Conservation (phyloP, 1,284 basidiomycete species). For the Naganishia sp. region DNA sequence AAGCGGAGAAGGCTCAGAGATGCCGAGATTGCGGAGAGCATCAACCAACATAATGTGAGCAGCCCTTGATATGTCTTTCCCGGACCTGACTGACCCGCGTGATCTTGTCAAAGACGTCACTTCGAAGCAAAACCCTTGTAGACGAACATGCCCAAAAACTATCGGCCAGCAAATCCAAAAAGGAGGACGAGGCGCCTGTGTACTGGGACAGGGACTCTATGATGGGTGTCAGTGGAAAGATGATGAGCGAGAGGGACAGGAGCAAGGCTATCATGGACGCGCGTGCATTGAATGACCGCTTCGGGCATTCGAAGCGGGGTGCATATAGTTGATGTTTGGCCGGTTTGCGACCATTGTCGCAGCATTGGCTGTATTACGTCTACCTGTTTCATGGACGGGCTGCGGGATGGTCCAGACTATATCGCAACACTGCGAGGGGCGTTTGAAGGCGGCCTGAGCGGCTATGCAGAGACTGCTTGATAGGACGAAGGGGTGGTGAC, state of each 20-base stretch:
- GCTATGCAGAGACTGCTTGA: too few species aligned
- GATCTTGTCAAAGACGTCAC: conserved; percentile 59
- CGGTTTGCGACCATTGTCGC: too few species aligned
- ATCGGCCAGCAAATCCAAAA: conserved; percentile 43
- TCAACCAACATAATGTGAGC: conserved; percentile 78
- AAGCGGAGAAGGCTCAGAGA: conserved; percentile 61
- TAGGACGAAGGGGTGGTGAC: background rate
- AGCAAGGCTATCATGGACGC: conserved; percentile 75
- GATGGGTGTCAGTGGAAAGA: conserved; percentile 76
- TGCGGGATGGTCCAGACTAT: too few species aligned
- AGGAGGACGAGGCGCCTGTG: conserved; percentile 60
- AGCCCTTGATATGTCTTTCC: background rate
- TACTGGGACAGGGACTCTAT: conserved; percentile 88
- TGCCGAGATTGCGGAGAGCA: conserved; percentile 65
- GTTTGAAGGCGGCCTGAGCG: too few species aligned
- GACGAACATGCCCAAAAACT: conserved; percentile 61
- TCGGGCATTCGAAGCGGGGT: conserved; percentile 60
- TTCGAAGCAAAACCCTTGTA: conserved; percentile 68
- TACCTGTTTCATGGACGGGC: too few species aligned
- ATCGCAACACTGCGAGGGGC: too few species aligned
- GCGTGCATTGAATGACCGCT: conserved; percentile 73
- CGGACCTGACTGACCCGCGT: conserved; percentile 2
- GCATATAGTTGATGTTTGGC: conserved; percentile 40
- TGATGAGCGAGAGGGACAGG: conserved; percentile 81
- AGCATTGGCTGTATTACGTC: too few species aligned